Conservation (phyloP, 805 yeast species). For the Lipomyces spencermartinsiae region DNA sequence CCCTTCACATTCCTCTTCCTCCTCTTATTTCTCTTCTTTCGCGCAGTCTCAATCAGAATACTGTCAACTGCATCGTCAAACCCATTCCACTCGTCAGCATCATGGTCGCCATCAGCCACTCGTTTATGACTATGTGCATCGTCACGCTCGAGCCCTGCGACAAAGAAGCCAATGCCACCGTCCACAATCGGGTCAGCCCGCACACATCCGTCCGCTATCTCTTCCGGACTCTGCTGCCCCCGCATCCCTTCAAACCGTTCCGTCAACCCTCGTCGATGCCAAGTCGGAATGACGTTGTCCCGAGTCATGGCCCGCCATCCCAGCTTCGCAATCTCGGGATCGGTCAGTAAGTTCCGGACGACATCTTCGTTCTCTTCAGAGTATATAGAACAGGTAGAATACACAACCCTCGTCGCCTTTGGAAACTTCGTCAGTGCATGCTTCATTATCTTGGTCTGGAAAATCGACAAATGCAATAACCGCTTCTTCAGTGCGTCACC, state of each 20-base stretch:
- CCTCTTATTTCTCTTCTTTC: background rate
- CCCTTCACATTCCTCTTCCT: background rate
- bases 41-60: background rate
- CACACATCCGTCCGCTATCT: constrained; percentile 82
- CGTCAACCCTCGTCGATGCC: constrained; percentile 85
- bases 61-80: constrained; percentile 41
- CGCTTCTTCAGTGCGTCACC: constrained; percentile 53
- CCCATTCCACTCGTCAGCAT: constrained; percentile 50
- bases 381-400: constrained; percentile 95
- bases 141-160: constrained; percentile 80
- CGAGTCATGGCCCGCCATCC: constrained; percentile 79
- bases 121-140: constrained; percentile 10
- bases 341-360: constrained; percentile 76
- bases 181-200: constrained; percentile 85
- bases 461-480: constrained; percentile 75
- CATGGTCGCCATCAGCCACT: constrained; percentile 30
- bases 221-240: constrained; percentile 50
- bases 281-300: constrained; percentile 71
- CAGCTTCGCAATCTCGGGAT: constrained; percentile 61
- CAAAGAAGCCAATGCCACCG: constrained; percentile 99
- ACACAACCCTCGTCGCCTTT: constrained; percentile 75
- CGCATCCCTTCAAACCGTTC: constrained; percentile 66
- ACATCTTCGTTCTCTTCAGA: constrained; percentile 94
- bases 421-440: constrained; percentile 85
- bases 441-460: constrained; percentile 85